Evolutionary conservation across 129 eudicot species (phyloP).

Genomic region (sunflower (Helianthus annuus)): HanXRQr2.0-SUNRISE NC_035437.2:173934914-173935413

Average conservation of each 20-base stretch:
- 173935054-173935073: slow-evolving; percentile 4
- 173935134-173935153: not conserved
- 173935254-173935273: too few relatives aligned
- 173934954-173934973: not conserved
- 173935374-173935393: too few relatives aligned
- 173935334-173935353: too few relatives aligned
- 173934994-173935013: not conserved
- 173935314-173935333: too few relatives aligned
- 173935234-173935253: too few relatives aligned
- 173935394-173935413: too few relatives aligned
- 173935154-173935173: not conserved
- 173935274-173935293: too few relatives aligned
- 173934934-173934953: not conserved
- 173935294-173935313: too few relatives aligned
- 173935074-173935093: not conserved
- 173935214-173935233: too few relatives aligned
- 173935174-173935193: not conserved
- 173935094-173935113: not conserved
- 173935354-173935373: too few relatives aligned
- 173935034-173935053: not conserved
- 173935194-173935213: too few relatives aligned
- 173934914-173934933: not conserved
- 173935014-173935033: not conserved
- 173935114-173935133: not conserved
- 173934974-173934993: not conserved